Evolutionary conservation across 805 yeast genomes (phyloP), one percentile per base, ranked within the genome.

Genomic region (Hanseniaspora jakobsenii): DNA sequence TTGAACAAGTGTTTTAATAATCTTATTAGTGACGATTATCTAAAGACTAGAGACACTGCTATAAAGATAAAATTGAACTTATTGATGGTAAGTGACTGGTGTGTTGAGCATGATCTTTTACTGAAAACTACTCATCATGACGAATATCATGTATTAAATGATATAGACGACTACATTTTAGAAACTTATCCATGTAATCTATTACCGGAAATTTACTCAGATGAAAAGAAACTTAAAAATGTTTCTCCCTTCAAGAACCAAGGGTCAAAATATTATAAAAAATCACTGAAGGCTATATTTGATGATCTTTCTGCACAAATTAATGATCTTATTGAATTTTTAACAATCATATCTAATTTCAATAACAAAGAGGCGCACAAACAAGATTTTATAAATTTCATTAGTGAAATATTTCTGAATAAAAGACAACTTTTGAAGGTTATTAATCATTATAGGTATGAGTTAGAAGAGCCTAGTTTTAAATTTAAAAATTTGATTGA

Each of bases 51-150:
- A 48, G 71, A 84, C 0, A 74, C 78, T 50, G 97, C 96, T 0
- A 75, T 91, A 61, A 97, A 91, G 57, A 78, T 91, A 36, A 67
- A 96, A 45, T 70, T 91, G 44, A 91, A 91, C 54, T 55, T 91
- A 8, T 85, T 95, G 0, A 72, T 81, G 4, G 63, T 91, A 35
- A 96, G 91, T 60, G 95, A 91, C 56, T 91, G 99, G 99, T 72
- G 89, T 24, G 72, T 94, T 48, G 28, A 22, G 8, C 14, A 34
- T 4, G 37, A 34, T 22, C 7, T 14, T n/a, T 7, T 7, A 10
- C 10, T 24, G 6, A 52, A 58, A 0, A 55, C 54, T 32, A 4
- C n/a, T 9, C 7, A 18, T 22, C 12, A 34, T 9, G 22, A n/a
- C 6, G 46, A 35, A 7, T 29, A 35, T 7, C 34, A 38, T 17